Base-by-base conservation (phyloP, 1,284 basidiomycete species). In the Termitomyces sp. region DNA sequence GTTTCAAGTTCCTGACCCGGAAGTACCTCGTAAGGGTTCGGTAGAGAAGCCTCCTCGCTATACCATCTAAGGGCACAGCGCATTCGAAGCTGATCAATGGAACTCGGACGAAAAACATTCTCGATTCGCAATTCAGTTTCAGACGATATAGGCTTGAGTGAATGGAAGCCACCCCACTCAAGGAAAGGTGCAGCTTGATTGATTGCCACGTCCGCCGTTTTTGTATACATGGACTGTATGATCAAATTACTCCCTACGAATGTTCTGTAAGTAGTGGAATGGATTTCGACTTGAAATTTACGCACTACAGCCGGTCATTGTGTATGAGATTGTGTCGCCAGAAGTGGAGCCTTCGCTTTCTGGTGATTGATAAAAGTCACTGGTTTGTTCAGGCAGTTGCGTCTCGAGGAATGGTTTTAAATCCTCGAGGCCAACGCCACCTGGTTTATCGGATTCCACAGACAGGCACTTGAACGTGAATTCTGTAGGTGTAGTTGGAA, bases 341-440 rank as follows among this genome's bases (percentile, higher is more conserved):
- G 52, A 50, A 26, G 44, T 51, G 1, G 49, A 54, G 5, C 36
- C 19, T 61, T 61, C 46, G 62, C 31, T 38, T 36, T 55, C 31
- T n/a, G 50, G 17, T 55, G 56, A 10, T 28, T 42, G 2, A 54
- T 56, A 19, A 60, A 8, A 15, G 3, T 21, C 36, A 38, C 36
- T 38, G n/a, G 38, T 17, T 17, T 4, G 38, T 10, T 39, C 38
- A 10, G 38, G 17, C n/a, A 38, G 1, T 19, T 13, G n/a, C 17
- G 48, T 34, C 39, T 60, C 50, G 10, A 68, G 61, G 21, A 67
- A 53, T 12, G 40, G 36, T 47, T 67, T 63, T 17, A 75, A 54
- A 44, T 74, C 72, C 19, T 67, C 65, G 36, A 75, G 61, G 12
- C 71, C 65, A 54, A 72, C 48, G 19, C 72, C 71, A 40, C 70